Percentiles rank a stretch among this genome's conserved stretches.
Conservation (phyloP, 1,284 basidiomycete species). For the Cryptococcus sp. region DNA sequence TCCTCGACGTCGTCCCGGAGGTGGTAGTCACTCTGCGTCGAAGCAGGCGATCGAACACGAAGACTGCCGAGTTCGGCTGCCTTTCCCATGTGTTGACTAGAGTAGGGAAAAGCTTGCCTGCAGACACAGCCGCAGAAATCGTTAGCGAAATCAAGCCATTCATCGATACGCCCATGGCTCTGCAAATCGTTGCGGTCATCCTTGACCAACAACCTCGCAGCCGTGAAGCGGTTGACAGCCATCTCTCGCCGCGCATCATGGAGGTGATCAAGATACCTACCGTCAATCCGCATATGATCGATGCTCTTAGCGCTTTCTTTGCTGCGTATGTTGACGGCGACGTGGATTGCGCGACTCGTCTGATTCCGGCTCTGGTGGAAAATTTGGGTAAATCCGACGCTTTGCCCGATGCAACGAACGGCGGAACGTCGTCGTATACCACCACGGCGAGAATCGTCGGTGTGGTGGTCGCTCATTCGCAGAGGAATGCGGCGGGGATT, state of each 20-base stretch:
- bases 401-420: constrained; percentile 46
- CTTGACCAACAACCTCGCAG: constrained; percentile 69
- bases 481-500: constrained; percentile 70
- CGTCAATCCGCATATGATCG: constrained; percentile 68
- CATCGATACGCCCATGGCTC: constrained; percentile 73
- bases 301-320: constrained; percentile 80
- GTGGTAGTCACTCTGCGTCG: constrained; percentile 74
- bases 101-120: constrained; percentile 66
- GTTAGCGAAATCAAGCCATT: constrained; percentile 74
- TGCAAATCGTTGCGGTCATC: constrained; percentile 70
- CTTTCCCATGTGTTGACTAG: constrained; percentile 59
- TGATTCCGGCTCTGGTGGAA: constrained; percentile 69
- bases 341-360: constrained; percentile 72
- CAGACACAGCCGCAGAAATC: constrained; percentile 64
- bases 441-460: constrained; percentile 85
- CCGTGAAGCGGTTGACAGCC: constrained; percentile 70
- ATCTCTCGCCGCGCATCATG: constrained; percentile 70
- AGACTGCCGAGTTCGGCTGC: constrained; percentile 73
- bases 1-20: constrained; percentile 76
- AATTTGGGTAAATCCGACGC: constrained; percentile 30
- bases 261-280: constrained; percentile 73
- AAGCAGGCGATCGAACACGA: constrained; percentile 75
- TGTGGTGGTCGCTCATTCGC: constrained; percentile 70
- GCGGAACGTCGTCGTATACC: constrained; percentile 52
- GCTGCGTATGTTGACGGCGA: constrained; percentile 77